Conservation (phyloP, 176 grass and related monocot genomes). For the Ananas comosus region DNA sequence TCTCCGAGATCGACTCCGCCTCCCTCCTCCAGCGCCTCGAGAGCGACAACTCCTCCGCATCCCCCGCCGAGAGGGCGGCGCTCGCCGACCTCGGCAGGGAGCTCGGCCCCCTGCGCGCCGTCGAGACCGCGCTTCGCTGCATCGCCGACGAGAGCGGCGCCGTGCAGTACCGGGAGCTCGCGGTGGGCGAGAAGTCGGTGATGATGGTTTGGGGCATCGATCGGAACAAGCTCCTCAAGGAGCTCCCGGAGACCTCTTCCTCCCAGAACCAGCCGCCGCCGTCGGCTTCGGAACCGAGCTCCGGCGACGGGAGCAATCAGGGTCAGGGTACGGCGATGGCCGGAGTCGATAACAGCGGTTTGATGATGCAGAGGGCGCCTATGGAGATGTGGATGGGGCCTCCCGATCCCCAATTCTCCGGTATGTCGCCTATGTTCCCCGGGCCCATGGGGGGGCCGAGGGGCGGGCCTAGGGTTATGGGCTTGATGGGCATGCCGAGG, state of each 20-base stretch:
- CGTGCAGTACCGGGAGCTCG: conserved; percentile 74
- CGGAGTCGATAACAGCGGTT: conserved; percentile 19
- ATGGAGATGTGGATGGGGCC: conserved; percentile 64
- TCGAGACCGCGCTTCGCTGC: conserved; percentile 61
- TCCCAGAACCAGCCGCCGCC: conserved; percentile 29
- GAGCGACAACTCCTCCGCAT: conserved; percentile 54
- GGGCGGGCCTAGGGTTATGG: conserved; percentile 45
- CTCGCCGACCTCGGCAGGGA: conserved; percentile 59
- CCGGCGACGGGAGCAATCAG: conserved; percentile 7
- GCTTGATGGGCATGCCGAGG: conserved; percentile 50
- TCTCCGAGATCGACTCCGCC: conserved; percentile 73
- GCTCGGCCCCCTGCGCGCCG: conserved; percentile 44
- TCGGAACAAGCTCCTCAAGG: conserved; percentile 91
- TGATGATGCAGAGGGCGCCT: conserved; percentile 40
- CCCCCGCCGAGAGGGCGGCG: conserved; percentile 45
- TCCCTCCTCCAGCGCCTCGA: conserved; percentile 67
- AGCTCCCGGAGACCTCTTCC: conserved; percentile 61
- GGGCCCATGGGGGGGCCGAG: conserved; percentile 27
- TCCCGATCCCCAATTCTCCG: conserved; percentile 23
- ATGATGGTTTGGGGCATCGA: conserved; percentile 90
- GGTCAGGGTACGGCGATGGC: conserved; percentile 15
- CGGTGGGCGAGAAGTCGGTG: conserved; percentile 71
- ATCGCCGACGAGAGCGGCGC: conserved; percentile 74
- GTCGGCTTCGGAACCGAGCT: conserved; percentile 7
- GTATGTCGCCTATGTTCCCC: conserved; percentile 61